Evolutionary conservation across 306 rosid genomes (phyloP), one percentile per base, ranked within the genome.

Genomic region (Heteromeles arbutifolia): DNA sequence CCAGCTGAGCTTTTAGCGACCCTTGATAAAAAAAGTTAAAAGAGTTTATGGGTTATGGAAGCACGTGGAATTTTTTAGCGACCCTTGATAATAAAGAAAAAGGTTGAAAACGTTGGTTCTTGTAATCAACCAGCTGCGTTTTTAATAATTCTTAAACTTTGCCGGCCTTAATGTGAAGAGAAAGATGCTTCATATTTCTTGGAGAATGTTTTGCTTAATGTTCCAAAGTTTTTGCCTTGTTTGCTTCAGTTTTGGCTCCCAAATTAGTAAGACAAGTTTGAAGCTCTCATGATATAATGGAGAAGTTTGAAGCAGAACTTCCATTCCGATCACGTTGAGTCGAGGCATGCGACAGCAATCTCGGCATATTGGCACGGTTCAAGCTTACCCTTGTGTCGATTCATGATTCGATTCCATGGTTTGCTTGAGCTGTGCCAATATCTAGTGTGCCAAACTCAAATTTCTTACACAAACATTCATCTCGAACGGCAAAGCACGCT

Each of bases 391-490:
- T 67, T 31, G 77, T 39, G 39, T 82, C 74, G 44, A 72, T 39
- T 11, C 11, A 1, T 25, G 1, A 34, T 67, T 81, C 34, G 82
- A 83, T 26, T 75, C 69, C 65, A 19, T 75, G 83, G 58, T 79
- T 64, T 76, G 82, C 53, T 80, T 86, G 87, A 88, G 85, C 87
- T 83, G 88, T 78, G 86, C 84, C 85, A 82, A 86, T 86, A 84
- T 86, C 88, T 32, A 80, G 77, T 54, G 52, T 61, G 62, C 56
- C 77, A 52, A 6, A 17, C 11, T 54, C 65, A 0, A 54, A 3
- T 7, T 6, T 25, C 0, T 25, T 26, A 59, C 26, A 59, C 15
- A 24, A 58, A 59, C 18, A 25, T 17, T 22, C 65, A 12, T 59
- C 32, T 28, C 29, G 29, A 18, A n/a, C 3, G 1, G 3, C 29